Conservation (phyloP, 2,329 filamentous ascomycete species). For the Penicillium sumatraense region DNA sequence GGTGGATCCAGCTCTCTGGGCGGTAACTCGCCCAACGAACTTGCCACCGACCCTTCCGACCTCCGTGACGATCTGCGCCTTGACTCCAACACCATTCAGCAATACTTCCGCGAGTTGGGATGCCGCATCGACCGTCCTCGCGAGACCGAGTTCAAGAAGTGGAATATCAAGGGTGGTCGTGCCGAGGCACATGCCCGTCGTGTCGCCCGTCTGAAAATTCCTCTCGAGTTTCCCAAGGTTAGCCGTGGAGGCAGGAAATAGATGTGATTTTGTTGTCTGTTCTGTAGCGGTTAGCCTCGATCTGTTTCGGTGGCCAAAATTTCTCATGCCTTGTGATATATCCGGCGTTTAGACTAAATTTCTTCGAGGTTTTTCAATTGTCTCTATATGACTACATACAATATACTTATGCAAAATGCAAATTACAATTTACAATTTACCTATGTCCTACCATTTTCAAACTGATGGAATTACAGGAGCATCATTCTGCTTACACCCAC, state of each 20-base stretch:
- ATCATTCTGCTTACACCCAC: too few relatives aligned
- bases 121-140: conserved; percentile 48
- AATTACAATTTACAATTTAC: too few relatives aligned
- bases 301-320: conserved; percentile 10
- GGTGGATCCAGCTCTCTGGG: conserved; percentile 41
- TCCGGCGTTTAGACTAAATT: conserved; percentile 19
- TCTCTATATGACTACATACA: conserved; percentile 18
- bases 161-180: conserved; percentile 61
- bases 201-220: conserved; percentile 74
- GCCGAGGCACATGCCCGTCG: conserved; percentile 57
- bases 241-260: conserved; percentile 44
- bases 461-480: too few relatives aligned
- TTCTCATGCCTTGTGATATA: conserved; percentile 22
- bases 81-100: conserved; percentile 38
- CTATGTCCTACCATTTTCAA: too few relatives aligned
- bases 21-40: conserved; percentile 41
- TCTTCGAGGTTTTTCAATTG: conserved; percentile 8
- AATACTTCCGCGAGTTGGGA: conserved; percentile 53
- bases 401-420: too few relatives aligned
- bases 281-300: conserved; percentile 10
- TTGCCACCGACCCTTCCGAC: conserved; percentile 50
- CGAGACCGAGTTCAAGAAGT: conserved; percentile 47
- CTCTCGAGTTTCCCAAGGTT: conserved; percentile 78
- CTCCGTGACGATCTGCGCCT: conserved; percentile 50
- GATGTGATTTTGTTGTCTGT: conserved; percentile 9